A percentile compares a stretch with the other conserved stretches of the same genome.
phyloP scores from a whole-genome alignment of 176 grass and related monocot species.

The Elymus sibiricus region DNA sequence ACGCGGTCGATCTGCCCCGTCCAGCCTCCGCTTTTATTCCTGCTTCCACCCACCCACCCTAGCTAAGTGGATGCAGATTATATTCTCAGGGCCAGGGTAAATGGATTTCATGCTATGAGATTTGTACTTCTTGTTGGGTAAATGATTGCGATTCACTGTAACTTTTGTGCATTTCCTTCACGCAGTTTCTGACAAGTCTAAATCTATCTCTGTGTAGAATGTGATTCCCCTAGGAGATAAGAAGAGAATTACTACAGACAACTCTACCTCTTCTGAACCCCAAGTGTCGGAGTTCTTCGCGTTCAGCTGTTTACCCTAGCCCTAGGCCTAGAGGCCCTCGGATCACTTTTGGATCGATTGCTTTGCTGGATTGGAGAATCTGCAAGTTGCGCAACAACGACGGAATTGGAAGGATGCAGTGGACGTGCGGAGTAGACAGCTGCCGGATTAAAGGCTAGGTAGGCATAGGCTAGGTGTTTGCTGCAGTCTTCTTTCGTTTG shows the following conservation, averaged over 20 bases:
- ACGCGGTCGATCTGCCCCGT: slow-evolving; percentile 44
- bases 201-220: not conserved
- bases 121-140: not conserved
- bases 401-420: slow-evolving; percentile 24
- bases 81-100: not conserved
- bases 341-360: not conserved
- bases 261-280: not conserved
- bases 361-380: not conserved
- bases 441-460: not conserved
- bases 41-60: not conserved
- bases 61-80: not conserved
- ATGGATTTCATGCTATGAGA: not conserved
- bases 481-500: slow-evolving; percentile 21
- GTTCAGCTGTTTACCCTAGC: too few relatives aligned
- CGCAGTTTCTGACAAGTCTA: not conserved
- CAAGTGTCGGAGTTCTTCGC: not conserved
- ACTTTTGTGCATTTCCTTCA: not conserved
- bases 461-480: slow-evolving; percentile 11
- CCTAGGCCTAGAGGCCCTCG: not conserved
- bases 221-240: not conserved
- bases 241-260: not conserved
- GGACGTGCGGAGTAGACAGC: slow-evolving; percentile 4
- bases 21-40: not conserved
- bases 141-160: not conserved
- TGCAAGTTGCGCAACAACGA: slow-evolving; percentile 26